Evolutionary conservation across 169 alveolate species (phyloP), one percentile per base, ranked within the genome.

Genomic region (Cryptosporidium canis): DNA sequence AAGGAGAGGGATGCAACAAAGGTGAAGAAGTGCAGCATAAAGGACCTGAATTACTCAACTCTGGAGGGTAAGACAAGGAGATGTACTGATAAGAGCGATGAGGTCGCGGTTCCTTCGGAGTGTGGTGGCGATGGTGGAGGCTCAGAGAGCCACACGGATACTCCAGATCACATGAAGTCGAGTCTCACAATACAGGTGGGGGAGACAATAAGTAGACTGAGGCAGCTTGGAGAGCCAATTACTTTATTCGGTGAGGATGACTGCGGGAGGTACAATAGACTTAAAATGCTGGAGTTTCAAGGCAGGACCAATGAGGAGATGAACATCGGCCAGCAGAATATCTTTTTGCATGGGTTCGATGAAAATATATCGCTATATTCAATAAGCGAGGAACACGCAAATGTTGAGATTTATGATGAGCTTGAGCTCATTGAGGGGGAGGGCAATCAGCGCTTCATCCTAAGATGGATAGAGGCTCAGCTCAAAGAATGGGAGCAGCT

Each of bases 381-480:
- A 21, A 92, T 90, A 41, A 31, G 90, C 41, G 91, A 91, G 53
- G 83, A 83, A 33, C 67, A 91, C 71, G 64, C 83, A 1, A 43
- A 90, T 31, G 87, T 67, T 45, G 91, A 90, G 55, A 82, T 85
- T 58, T 85, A 66, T 44, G 90, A 64, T 24, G 93, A 83, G 41
- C 90, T 91, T 64, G 66, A 91, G 43, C 47, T 56, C 35, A 64
- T 63, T 33, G 77, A 92, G 53, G 39, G 83, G 11, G 94, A 92
- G 12, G 83, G 90, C 64, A 92, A 93, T 71, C 93, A 92, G 66
- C 67, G 91, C 29, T 90, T 92, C 53, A 90, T 95, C 51, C 91
- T 77, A 83, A 90, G 92, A 43, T 94, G 97, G 96, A 92, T 93
- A 27, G 90, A 93, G 67, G 91, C 91, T 83, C 93, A 93, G 85